phyloP scores from a whole-genome alignment of 1,284 basidiomycete genomes.

The Earliella scabrosa region DNA sequence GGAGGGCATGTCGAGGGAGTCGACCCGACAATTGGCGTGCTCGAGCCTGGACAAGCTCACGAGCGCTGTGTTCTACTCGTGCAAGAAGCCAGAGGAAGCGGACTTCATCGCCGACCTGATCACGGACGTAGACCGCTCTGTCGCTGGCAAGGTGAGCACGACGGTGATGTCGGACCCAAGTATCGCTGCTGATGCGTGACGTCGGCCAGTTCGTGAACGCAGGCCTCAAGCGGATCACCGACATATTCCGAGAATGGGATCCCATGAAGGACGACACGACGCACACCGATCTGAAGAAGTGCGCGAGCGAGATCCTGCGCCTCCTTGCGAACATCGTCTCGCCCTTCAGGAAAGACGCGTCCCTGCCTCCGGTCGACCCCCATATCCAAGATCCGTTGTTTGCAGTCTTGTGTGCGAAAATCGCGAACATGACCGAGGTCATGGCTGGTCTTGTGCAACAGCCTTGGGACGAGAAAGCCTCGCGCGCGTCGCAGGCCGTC shows the following conservation, averaged over 20 bases:
- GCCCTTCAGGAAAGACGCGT: conserved; percentile 56
- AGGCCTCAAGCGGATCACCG: conserved; percentile 67
- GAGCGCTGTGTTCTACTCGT: conserved; percentile 67
- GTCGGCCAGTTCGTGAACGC: conserved; percentile 70
- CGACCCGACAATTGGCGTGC: conserved; percentile 54
- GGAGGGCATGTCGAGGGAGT: conserved; percentile 60
- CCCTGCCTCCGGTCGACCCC: conserved; percentile 54
- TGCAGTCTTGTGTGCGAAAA: conserved; percentile 46
- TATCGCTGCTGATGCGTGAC: neutral
- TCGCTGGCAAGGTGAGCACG: conserved; percentile 65
- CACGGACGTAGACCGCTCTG: conserved; percentile 63
- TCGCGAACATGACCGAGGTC: conserved; percentile 46
- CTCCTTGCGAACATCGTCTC: conserved; percentile 70
- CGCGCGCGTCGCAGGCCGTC: conserved; percentile 34
- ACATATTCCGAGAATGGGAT: conserved; percentile 48
- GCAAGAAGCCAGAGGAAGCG: conserved; percentile 75
- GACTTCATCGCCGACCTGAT: conserved; percentile 81
- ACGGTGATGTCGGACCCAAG: neutral
- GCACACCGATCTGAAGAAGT: conserved; percentile 37
- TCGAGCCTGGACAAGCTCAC: conserved; percentile 66
- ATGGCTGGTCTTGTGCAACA: conserved; percentile 31
- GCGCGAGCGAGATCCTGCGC: conserved; percentile 70
- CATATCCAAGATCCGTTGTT: conserved; percentile 61
- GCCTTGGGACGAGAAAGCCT: conserved; percentile 16
- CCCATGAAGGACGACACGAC: conserved; percentile 27